phyloP scores from a whole-genome alignment of 2,329 filamentous ascomycete genomes.

The Aspergillus sojae region DNA sequence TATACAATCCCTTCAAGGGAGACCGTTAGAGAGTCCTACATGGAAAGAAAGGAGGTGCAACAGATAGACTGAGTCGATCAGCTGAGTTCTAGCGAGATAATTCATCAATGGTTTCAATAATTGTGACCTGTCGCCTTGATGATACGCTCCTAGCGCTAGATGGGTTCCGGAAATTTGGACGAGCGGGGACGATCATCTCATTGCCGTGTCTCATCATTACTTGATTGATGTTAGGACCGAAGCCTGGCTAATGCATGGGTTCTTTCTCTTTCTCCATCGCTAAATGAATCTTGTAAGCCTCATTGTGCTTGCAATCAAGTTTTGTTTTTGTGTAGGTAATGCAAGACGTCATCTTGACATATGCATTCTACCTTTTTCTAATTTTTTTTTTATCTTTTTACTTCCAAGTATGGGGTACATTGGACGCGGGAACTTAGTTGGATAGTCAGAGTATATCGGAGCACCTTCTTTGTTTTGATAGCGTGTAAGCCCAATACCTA shows the following conservation, averaged over 20 bases:
- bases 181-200: conserved; percentile 19
- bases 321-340: not conserved
- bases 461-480: conserved; percentile 3
- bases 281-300: not conserved
- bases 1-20: not conserved
- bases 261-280: not conserved
- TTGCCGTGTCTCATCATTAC: conserved; percentile 8
- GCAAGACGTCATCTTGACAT: conserved; percentile 2
- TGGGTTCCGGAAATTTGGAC: conserved; percentile 22
- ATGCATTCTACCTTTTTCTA: not conserved
- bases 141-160: conserved; percentile 17
- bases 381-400: not conserved
- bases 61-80: not conserved
- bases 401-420: not conserved
- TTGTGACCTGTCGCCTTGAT: conserved; percentile 15
- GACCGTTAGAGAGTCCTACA: not conserved
- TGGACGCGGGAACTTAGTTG: not conserved
- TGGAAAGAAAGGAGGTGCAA: conserved; percentile 1
- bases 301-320: not conserved
- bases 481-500: not conserved
- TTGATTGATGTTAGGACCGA: conserved; percentile 3
- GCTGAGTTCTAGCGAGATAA: not conserved
- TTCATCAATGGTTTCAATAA: conserved; percentile 4
- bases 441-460: not conserved
- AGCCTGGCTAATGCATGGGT: not conserved